A percentile compares a stretch with the other conserved stretches of the same genome.
These are phyloP conservation scores for Lathyrus sativus DNA, from an alignment of 306 rosid species.

Conservation along the genomic window DNA sequence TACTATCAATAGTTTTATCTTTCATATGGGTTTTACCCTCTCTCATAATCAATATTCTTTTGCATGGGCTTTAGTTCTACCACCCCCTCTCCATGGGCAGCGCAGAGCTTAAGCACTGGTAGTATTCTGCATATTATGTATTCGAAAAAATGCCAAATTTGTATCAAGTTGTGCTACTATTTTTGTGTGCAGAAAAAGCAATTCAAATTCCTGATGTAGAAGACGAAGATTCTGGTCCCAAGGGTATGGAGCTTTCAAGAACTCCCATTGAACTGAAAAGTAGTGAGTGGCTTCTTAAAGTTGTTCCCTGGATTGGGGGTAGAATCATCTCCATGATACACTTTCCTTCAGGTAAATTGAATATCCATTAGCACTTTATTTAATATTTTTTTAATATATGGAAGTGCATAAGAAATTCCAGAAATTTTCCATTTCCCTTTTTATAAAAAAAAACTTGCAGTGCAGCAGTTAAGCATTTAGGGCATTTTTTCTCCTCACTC, in stretches of 20 bases:
- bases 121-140: too few species aligned
- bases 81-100: too few species aligned
- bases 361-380: conserved; percentile 25
- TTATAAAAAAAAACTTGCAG: neutral
- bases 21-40: too few species aligned
- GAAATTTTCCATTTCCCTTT: conserved; percentile 11
- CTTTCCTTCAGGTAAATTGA: conserved; percentile 73
- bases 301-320: conserved; percentile 96
- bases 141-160: neutral
- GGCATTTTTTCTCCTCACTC: neutral
- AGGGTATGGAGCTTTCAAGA: conserved; percentile 63
- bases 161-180: conserved; percentile 20
- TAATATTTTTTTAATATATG: conserved; percentile 9
- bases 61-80: too few species aligned
- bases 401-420: conserved; percentile 7
- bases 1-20: too few species aligned
- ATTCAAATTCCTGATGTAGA: conserved; percentile 69
- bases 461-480: conserved; percentile 12
- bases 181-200: conserved; percentile 60
- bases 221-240: conserved; percentile 55
- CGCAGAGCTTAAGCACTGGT: too few species aligned
- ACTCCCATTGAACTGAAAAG: conserved; percentile 79
- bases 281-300: conserved; percentile 67
- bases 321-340: conserved; percentile 88
- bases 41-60: too few species aligned